These are phyloP conservation scores for Vigna nakashimae DNA, from an alignment of 306 rosid genomes.

Conservation along the genomic window DNA sequence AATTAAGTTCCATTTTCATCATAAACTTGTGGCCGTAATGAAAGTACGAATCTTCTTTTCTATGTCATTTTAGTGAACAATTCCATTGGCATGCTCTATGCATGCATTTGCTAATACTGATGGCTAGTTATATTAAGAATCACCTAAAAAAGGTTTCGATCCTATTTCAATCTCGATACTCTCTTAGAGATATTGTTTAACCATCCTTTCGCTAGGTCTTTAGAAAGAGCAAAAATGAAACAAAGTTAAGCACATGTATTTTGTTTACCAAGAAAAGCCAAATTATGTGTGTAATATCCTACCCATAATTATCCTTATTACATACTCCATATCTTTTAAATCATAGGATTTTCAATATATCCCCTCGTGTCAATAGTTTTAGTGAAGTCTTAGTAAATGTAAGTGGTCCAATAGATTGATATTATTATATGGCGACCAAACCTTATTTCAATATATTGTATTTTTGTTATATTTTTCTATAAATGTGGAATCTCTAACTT, in stretches of 20 bases:
- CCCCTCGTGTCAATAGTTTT: too few relatives aligned
- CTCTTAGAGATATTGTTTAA: background rate
- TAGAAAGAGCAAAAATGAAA: background rate
- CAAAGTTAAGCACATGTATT: background rate
- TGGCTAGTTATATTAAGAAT: too few relatives aligned
- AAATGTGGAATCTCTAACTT: too few relatives aligned
- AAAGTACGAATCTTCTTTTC: background rate
- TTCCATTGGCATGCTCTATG: background rate
- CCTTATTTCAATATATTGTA: too few relatives aligned
- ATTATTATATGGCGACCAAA: too few relatives aligned
- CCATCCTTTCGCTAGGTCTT: background rate
- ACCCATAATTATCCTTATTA: too few relatives aligned
- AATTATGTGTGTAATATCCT: background rate
- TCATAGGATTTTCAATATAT: too few relatives aligned
- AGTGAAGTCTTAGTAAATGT: too few relatives aligned
- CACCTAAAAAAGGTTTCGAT: background rate
- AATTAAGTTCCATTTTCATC: slow-evolving; percentile 15
- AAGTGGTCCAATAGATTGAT: too few relatives aligned
- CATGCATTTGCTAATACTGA: too few relatives aligned
- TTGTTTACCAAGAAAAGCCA: background rate
- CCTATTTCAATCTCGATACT: background rate
- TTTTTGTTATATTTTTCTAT: too few relatives aligned
- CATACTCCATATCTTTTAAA: too few relatives aligned
- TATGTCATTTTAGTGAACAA: background rate
- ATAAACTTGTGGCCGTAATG: slow-evolving; percentile 5